Evolutionary conservation across 257 asterid genomes (phyloP), one percentile per base, ranked within the genome.

Genomic region (Nicotiana paniculata): DNA sequence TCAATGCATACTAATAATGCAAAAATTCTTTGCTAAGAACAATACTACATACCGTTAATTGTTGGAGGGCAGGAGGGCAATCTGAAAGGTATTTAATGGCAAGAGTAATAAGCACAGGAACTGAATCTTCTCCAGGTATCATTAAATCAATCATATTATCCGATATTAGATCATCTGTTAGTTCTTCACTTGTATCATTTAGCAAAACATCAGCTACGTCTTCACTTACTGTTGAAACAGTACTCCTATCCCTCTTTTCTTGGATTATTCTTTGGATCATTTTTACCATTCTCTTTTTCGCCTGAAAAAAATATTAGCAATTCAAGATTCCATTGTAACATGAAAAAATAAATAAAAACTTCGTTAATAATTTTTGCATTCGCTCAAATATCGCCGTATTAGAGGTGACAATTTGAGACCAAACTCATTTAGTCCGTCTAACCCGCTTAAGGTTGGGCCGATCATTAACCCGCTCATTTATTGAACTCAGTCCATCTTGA

Each of bases 51-150:
- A 95, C 99, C 75, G 92, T 90, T 24, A 95, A 86, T 85, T 89
- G 97, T 46, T 89, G 82, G 75, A 92, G 97, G 21, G 98, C 97
- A 58, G 85, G 46, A 13, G 97, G 99, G 68, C 77, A 91, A 86
- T 93, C 97, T 2, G 98, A 95, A 2, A 95, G 91, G 89, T 90
- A 93, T 85, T 93, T 93, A 54, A 95, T 58, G 0, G 96, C 98
- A 85, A 95, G 96, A 83, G 99, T 91, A 51, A 93, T 87, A 9
- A 95, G 93, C n/a, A 92, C 85, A 9, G 99, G 99, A 6, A 95
- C 99, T 3, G 99, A 95, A 87, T 95, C 99, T 80, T 95, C 98
- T 16, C 99, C 99, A 18, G 99, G 99, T 69, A 95, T 95, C 97
- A 95, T 93, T 82, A 95, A 85, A 82, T 92, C 98, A 69, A 95